A percentile compares a stretch with the other conserved stretches of the same genome.
phyloP scores from a whole-genome alignment of 2,329 filamentous ascomycete species.

The Trichoderma aggressivum region DNA sequence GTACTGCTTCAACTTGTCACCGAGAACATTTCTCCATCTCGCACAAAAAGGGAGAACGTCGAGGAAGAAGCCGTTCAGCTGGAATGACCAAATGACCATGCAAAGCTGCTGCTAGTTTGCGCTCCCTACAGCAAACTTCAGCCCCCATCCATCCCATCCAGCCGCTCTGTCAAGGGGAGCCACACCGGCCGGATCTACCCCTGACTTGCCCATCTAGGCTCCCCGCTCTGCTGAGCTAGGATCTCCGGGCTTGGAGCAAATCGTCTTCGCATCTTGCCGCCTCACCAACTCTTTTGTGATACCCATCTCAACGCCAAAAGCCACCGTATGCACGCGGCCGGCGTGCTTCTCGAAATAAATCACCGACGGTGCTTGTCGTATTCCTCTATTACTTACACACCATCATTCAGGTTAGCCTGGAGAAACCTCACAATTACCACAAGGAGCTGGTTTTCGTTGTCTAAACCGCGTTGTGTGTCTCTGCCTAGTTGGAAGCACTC shows the following conservation, averaged over 20 bases:
- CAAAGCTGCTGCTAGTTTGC: background rate
- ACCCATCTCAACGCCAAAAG: background rate
- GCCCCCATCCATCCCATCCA: constrained; percentile 3
- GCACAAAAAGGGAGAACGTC: background rate
- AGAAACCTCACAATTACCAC: background rate
- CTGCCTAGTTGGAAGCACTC: background rate
- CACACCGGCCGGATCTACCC: constrained; percentile 8
- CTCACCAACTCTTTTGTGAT: background rate
- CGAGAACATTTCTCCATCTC: background rate
- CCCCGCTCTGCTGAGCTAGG: background rate
- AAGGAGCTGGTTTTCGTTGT: background rate
- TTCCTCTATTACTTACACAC: background rate
- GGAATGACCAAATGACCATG: background rate
- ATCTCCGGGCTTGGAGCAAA: background rate
- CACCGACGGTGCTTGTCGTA: background rate
- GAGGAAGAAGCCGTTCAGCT: background rate
- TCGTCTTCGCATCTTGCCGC: background rate
- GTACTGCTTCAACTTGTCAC: background rate
- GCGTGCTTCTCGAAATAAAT: background rate
- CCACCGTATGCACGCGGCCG: background rate
- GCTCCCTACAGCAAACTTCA: constrained; percentile 1
- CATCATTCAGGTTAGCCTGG: background rate
- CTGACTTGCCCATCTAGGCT: constrained; percentile 1
- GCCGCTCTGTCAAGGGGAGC: background rate
- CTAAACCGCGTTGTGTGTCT: no score